A percentile compares a stretch with the other conserved stretches of the same genome.
phyloP scores from a whole-genome alignment of 345 rosid genomes.

The Brassica incana region DNA sequence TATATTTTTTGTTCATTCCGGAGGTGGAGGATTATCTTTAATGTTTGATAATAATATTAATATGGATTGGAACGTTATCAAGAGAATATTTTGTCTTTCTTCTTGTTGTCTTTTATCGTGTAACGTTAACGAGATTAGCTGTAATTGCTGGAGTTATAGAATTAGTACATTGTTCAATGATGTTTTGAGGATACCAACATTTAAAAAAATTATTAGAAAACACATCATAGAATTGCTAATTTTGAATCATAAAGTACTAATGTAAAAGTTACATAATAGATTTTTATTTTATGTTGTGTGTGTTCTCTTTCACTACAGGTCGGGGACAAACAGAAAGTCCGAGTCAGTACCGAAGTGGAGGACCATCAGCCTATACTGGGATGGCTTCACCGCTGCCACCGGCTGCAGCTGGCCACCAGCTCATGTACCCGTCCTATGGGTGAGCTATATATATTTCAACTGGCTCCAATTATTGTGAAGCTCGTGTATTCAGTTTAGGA shows the following conservation, averaged over 20 bases:
- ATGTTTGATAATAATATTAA: not conserved
- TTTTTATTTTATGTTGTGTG: not conserved
- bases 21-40: not conserved
- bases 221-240: not conserved
- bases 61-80: slow-evolving; percentile 16
- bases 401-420: slow-evolving; percentile 55
- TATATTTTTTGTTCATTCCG: not conserved
- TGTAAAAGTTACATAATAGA: not conserved
- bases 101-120: not conserved
- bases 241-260: not conserved
- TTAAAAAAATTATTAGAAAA: not conserved
- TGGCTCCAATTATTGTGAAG: not conserved
- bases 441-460: slow-evolving; percentile 5
- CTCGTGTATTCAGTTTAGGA: slow-evolving; percentile 1
- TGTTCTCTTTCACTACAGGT: slow-evolving; percentile 43
- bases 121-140: slow-evolving; percentile 10
- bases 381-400: slow-evolving; percentile 49
- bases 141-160: not conserved
- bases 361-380: slow-evolving; percentile 54
- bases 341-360: slow-evolving; percentile 52
- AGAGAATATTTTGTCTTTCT: not conserved
- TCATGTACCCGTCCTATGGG: slow-evolving; percentile 42
- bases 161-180: slow-evolving; percentile 25
- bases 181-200: not conserved
- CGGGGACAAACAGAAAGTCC: slow-evolving; percentile 65